Percentiles rank a stretch among this genome's conserved stretches.
phyloP scores from a whole-genome alignment of 805 yeast genomes.

The Saccharomyces mikatae region DNA sequence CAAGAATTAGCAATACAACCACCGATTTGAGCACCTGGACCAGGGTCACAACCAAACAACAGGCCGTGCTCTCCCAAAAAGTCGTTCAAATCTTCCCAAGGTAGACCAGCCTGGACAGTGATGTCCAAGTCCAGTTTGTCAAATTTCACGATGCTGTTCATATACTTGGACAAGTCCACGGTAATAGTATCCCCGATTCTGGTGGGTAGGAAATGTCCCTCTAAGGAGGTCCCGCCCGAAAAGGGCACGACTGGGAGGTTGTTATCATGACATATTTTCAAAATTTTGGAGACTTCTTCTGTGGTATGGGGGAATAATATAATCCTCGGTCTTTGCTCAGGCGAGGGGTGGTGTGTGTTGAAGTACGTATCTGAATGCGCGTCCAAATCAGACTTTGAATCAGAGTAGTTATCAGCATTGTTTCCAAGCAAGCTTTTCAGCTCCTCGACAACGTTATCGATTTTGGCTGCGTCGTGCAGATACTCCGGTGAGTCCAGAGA shows the following conservation, averaged over 20 bases:
- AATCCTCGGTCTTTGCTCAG: slow-evolving; percentile 49
- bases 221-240: slow-evolving; percentile 72
- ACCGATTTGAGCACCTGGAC: slow-evolving; percentile 74
- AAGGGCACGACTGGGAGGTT: slow-evolving; percentile 67
- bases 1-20: slow-evolving; percentile 75
- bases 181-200: slow-evolving; percentile 57
- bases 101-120: slow-evolving; percentile 69
- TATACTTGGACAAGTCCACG: slow-evolving; percentile 46
- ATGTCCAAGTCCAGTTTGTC: slow-evolving; percentile 63
- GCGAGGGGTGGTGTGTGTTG: slow-evolving; percentile 54
- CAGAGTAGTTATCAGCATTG: slow-evolving; percentile 28
- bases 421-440: slow-evolving; percentile 35
- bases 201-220: slow-evolving; percentile 73
- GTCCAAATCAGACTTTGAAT: slow-evolving; percentile 35
- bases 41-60: slow-evolving; percentile 70
- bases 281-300: slow-evolving; percentile 54
- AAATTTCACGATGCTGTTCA: slow-evolving; percentile 50
- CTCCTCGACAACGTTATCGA: slow-evolving; percentile 35
- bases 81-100: slow-evolving; percentile 65
- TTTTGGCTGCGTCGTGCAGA: slow-evolving; percentile 33
- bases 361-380: slow-evolving; percentile 55
- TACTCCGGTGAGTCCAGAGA: slow-evolving; percentile 19
- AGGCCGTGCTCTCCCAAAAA: slow-evolving; percentile 41
- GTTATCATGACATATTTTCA: slow-evolving; percentile 54
- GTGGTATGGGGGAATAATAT: slow-evolving; percentile 58